Evolutionary conservation across 208 protist species (phyloP).

Genomic region (Leishmania arabica): DNA sequence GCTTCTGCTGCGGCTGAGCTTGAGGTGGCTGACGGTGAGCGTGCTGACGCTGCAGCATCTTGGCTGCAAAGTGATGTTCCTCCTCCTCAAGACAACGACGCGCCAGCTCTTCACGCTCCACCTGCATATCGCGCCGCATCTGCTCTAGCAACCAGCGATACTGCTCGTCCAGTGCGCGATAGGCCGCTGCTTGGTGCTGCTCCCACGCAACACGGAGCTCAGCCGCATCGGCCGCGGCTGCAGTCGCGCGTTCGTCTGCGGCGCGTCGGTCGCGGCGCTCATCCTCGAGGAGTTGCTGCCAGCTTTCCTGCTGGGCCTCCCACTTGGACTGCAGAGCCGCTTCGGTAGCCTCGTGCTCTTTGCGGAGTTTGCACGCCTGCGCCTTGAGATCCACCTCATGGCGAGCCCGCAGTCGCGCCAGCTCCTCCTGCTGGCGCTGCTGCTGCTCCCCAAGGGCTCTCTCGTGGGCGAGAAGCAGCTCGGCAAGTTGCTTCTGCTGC

Average conservation of each 20-base stretch:
- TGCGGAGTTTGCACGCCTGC: conserved; percentile 14
- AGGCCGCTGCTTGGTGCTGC: conserved; percentile 19
- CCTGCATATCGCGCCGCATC: conserved; percentile 14
- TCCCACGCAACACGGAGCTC: conserved; percentile 18
- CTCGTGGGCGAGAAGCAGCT: conserved; percentile 19
- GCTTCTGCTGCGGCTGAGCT: neutral
- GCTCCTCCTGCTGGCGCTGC: conserved; percentile 19
- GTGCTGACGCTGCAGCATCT: conserved; percentile 31
- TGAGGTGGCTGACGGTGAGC: neutral
- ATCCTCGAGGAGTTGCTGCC: conserved; percentile 6
- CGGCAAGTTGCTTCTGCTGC: conserved; percentile 6
- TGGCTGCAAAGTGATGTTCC: conserved; percentile 44
- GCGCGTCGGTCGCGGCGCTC: conserved; percentile 3
- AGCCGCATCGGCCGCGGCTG: conserved; percentile 8
- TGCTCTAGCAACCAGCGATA: conserved; percentile 21
- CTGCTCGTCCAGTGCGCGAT: conserved; percentile 15
- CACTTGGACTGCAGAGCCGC: conserved; percentile 24
- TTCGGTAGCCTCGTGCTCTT: conserved; percentile 14
- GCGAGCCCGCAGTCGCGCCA: conserved; percentile 20
- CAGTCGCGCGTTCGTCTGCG: conserved; percentile 7
- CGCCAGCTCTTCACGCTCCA: conserved; percentile 52
- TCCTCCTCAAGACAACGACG: conserved; percentile 46
- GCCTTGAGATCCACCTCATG: conserved; percentile 25
- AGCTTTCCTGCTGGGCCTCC: conserved; percentile 4
- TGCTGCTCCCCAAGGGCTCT: conserved; percentile 12